These are phyloP conservation scores for Aureobasidium sp. DNA, from an alignment of 2,329 filamentous ascomycete genomes.

Conservation along the genomic window DNA sequence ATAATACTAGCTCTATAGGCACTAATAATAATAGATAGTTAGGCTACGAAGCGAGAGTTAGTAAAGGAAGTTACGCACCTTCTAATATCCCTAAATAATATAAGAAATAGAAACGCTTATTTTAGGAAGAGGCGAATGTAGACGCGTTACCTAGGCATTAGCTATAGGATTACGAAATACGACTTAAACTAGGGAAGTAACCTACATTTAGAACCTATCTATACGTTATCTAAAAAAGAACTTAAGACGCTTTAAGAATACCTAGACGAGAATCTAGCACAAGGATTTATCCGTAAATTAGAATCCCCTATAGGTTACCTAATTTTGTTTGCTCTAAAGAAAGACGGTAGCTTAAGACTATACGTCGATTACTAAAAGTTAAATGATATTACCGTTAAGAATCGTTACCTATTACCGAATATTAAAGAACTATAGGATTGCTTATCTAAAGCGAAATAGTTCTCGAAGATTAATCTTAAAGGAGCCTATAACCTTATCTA, in stretches of 20 bases:
- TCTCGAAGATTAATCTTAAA: slow-evolving; percentile 24
- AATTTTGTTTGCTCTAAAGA: slow-evolving; percentile 4
- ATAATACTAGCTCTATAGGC: not conserved
- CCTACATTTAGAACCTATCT: slow-evolving; percentile 6
- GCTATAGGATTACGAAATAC: slow-evolving; percentile 19
- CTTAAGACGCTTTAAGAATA: slow-evolving; percentile 8
- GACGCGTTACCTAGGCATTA: slow-evolving; percentile 21
- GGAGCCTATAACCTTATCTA: slow-evolving; percentile 23
- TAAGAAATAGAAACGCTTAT: slow-evolving; percentile 17
- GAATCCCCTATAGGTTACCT: slow-evolving; percentile 1
- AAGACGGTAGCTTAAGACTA: slow-evolving; percentile 19
- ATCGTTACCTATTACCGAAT: slow-evolving; percentile 24
- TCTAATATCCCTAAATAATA: slow-evolving; percentile 17
- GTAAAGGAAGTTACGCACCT: slow-evolving; percentile 3
- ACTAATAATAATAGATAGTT: not conserved
- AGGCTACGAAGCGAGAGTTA: slow-evolving; percentile 12
- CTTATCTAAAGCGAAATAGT: slow-evolving; percentile 20
- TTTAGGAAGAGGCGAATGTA: too few species aligned
- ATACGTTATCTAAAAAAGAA: slow-evolving; percentile 9
- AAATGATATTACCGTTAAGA: slow-evolving; percentile 29
- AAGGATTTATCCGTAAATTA: not conserved
- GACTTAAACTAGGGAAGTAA: slow-evolving; percentile 7
- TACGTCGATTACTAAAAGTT: slow-evolving; percentile 28
- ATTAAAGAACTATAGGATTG: slow-evolving; percentile 24
- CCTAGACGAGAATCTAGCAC: not conserved